Conservation (phyloP, 1,284 basidiomycete genomes). For the Trametes versicolor region DNA sequence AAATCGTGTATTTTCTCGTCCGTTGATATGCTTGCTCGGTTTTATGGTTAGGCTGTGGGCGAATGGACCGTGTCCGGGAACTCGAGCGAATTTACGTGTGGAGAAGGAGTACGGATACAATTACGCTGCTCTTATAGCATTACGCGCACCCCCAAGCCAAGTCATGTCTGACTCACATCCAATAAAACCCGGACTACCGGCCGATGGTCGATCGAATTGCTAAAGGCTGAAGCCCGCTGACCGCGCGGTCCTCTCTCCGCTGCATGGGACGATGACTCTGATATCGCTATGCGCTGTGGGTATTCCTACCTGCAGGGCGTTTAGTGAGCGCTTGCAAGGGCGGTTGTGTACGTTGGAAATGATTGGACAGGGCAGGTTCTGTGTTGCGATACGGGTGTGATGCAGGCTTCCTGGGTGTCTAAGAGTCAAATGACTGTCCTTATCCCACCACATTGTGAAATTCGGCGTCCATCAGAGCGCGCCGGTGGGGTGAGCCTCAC, state of each 20-base stretch:
- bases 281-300: background rate
- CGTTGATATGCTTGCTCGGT: background rate
- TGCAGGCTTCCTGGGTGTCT: background rate
- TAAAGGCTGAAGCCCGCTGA: background rate
- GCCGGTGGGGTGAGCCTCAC: no score
- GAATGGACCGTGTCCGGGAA: background rate
- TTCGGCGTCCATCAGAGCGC: background rate
- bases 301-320: background rate
- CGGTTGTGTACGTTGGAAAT: background rate
- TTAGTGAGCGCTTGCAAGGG: background rate
- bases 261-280: background rate
- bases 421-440: background rate
- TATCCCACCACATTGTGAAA: background rate
- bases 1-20: background rate
- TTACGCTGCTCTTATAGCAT: conserved; percentile 11
- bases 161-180: conserved; percentile 10
- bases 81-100: background rate
- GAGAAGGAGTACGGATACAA: conserved; percentile 6
- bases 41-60: background rate
- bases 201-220: conserved; percentile 2
- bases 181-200: background rate
- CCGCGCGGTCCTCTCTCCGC: background rate
- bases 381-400: background rate
- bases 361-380: background rate
- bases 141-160: conserved; percentile 4